Evolutionary conservation across 495 filamentous ascomycete genomes (phyloP).

Genomic region (Jackrogersella minutella): DNA sequence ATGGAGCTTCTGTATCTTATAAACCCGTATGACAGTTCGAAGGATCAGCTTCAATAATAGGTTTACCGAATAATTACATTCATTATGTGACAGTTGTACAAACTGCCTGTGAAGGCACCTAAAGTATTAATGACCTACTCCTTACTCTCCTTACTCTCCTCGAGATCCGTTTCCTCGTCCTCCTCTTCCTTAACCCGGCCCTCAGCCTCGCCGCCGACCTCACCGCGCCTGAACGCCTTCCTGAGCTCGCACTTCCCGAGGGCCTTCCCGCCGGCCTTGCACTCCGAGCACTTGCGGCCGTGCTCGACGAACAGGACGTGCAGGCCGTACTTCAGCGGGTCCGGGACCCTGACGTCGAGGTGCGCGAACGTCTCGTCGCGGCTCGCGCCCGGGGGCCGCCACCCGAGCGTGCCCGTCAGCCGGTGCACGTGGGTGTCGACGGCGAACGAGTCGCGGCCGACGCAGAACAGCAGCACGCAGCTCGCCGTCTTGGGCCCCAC

Average conservation of each 20-base stretch:
- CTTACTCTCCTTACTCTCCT: background rate
- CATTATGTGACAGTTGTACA: too few species aligned
- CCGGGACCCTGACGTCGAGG: slow-evolving; percentile 77
- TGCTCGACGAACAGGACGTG: slow-evolving; percentile 84
- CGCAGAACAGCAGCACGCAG: slow-evolving; percentile 81
- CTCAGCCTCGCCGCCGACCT: slow-evolving; percentile 7
- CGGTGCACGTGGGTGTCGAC: slow-evolving; percentile 88
- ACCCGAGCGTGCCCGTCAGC: slow-evolving; percentile 78
- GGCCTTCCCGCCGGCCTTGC: slow-evolving; percentile 62
- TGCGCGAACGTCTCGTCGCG: slow-evolving; percentile 78
- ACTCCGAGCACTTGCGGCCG: slow-evolving; percentile 78
- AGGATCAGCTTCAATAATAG: too few species aligned
- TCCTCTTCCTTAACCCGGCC: background rate
- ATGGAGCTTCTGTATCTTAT: too few species aligned
- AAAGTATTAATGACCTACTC: background rate
- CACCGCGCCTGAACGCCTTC: slow-evolving; percentile 30
- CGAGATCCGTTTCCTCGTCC: background rate
- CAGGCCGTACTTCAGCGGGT: slow-evolving; percentile 80
- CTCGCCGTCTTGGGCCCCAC: slow-evolving; percentile 90
- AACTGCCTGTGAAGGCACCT: too few species aligned
- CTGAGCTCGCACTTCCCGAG: slow-evolving; percentile 38
- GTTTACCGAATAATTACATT: too few species aligned
- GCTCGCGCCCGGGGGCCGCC: slow-evolving; percentile 69
- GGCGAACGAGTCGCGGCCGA: slow-evolving; percentile 75
- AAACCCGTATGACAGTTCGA: too few species aligned